Base-by-base conservation (phyloP, 495 filamentous ascomycete genomes). In the Annulohypoxylon maeteangense region DNA sequence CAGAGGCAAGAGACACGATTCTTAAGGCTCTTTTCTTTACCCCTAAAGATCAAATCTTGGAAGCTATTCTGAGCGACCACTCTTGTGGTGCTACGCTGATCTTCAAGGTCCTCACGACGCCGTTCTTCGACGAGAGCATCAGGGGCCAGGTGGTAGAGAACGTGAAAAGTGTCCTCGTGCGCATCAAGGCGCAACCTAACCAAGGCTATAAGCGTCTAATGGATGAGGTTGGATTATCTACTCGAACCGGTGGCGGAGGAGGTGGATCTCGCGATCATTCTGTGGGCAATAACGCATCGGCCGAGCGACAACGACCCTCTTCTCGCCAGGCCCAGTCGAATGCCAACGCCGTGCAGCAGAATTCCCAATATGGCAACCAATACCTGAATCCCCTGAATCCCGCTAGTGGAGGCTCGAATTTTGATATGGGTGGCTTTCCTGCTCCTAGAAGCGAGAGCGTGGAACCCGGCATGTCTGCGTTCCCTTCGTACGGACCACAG, bases 181-280 rank as follows among this genome's bases (percentile, higher is more conserved):
- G 91, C 68, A 87, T 98, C 70, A 99, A 99, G 81, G 94, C 92
- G 5, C 91, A 95, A 64, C 93, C 95, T 50, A 90, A 91, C 53
- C 96, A 99, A 80, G 95, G 95, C 40, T 99, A 99, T 81, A 98
- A 98, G 85, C 92, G 95, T 44, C 80, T 99, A 51, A 99, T 99
- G 95, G 94, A 97, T 74, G 94, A 98, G 80, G 95, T 97, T 76
- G 94, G 92, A 54, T 82, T 96, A 61, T 93, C 93, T 51, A 88
- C 86, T 38, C 80, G 86, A 14, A 86, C 72, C 42, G 74, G 81
- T 53, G 76, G 81, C 7, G 47, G 47, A 20, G 81, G 79, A 34
- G 78, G 80, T 20, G 77, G 77, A 57, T 74, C 78, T 38, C 80
- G 83, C 36, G 84, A 85, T 44, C 83, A 85, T 66, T 77, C 75